Percentiles rank a stretch among this genome's conserved stretches.
Evolutionary conservation across 192 early-diverging fungal species (phyloP).

Genomic region (Hyaloraphidium curvatum): DNA sequence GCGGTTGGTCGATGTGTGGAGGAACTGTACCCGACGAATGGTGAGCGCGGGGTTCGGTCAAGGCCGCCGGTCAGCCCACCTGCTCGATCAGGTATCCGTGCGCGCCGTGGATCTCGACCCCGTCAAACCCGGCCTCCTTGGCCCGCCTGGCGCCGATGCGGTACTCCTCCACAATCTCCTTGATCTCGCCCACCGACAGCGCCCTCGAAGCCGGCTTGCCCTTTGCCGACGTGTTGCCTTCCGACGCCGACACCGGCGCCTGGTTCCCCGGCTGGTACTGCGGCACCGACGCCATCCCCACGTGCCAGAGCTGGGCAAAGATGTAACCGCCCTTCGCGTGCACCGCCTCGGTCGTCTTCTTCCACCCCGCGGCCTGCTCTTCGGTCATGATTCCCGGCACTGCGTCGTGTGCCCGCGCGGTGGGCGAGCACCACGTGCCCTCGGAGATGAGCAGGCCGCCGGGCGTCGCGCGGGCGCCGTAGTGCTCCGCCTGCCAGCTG

Average conservation of each 20-base stretch:
- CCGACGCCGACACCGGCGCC: neutral
- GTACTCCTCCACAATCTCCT: neutral
- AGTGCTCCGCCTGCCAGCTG: constrained; percentile 22
- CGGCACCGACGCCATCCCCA: neutral
- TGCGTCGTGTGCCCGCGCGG: constrained; percentile 6
- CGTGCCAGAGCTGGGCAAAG: constrained; percentile 34
- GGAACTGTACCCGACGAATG: too few species aligned
- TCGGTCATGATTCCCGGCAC: constrained; percentile 9
- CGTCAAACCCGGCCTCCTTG: neutral
- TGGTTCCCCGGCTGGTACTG: neutral
- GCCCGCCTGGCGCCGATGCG: neutral
- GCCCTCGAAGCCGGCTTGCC: too few species aligned
- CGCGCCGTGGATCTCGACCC: neutral
- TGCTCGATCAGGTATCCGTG: too few species aligned
- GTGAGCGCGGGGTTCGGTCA: too few species aligned
- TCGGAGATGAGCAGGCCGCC: constrained; percentile 28
- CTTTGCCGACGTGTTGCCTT: neutral
- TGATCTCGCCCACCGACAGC: neutral
- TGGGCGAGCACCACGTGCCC: constrained; percentile 12
- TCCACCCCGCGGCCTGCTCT: constrained; percentile 27
- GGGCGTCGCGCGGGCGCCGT: constrained; percentile 17
- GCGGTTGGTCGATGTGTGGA: constrained; percentile 1
- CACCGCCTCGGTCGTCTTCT: constrained; percentile 26
- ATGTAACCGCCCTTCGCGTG: constrained; percentile 32
- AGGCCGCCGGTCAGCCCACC: too few species aligned